phyloP scores from a whole-genome alignment of 108 stramenopile genomes.

The Cyclotella distinguenda region DNA sequence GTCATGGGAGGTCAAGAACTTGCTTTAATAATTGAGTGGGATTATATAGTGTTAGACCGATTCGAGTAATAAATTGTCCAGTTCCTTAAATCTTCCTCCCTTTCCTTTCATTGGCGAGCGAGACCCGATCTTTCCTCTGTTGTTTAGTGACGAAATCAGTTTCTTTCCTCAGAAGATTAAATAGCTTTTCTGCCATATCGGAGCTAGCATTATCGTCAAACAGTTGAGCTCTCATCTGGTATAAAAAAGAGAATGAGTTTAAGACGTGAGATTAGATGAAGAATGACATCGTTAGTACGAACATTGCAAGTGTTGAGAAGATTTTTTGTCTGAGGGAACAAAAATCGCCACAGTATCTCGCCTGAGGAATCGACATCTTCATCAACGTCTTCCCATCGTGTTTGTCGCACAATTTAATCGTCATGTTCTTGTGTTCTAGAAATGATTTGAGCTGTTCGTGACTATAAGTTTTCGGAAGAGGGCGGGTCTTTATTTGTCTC shows the following conservation, averaged over 20 bases:
- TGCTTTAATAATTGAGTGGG: no score
- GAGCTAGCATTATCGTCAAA: conserved; percentile 18
- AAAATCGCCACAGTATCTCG: no score
- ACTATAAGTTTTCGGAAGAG: conserved; percentile 35
- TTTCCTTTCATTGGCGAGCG: conserved; percentile 17
- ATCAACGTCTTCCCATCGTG: conserved; percentile 45
- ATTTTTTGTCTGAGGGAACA: no score
- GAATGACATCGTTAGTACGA: not conserved
- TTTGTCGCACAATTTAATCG: conserved; percentile 24
- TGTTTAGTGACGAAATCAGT: conserved; percentile 25
- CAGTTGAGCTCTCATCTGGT: conserved; percentile 21
- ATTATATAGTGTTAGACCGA: no score
- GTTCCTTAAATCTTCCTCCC: not conserved
- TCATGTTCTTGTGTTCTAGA: conserved; percentile 36
- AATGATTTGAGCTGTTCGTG: conserved; percentile 34
- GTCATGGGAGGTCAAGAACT: no score
- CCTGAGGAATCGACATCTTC: conserved; percentile 38
- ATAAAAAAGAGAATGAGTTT: not conserved
- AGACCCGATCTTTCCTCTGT: conserved; percentile 17
- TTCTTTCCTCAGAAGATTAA: conserved; percentile 30
- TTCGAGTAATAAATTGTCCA: no score
- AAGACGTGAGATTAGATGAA: not conserved
- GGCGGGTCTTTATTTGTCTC: not conserved
- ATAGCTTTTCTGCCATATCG: conserved; percentile 24
- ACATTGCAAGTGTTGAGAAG: no score